A percentile compares a stretch with the other conserved stretches of the same genome.
Evolutionary conservation across 805 yeast genomes (phyloP).

Genomic region (Hanseniaspora singularis): DNA sequence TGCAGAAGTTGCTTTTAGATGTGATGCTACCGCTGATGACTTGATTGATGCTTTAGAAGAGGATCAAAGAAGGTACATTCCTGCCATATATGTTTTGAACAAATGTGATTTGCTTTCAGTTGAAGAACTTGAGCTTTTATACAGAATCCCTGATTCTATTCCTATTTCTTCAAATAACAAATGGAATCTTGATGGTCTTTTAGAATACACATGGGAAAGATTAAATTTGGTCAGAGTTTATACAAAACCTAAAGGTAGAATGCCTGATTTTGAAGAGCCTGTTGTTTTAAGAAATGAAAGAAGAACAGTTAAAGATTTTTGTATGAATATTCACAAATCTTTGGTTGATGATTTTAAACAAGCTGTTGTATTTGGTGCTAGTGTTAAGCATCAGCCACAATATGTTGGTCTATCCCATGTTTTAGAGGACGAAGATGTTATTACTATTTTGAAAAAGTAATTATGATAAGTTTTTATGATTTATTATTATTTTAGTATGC

Average conservation of each 20-base stretch:
- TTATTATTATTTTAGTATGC: no score
- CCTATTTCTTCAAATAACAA: constrained; percentile 93
- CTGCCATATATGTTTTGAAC: constrained; percentile 88
- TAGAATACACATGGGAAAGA: constrained; percentile 92
- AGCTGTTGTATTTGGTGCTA: constrained; percentile 85
- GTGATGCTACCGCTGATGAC: constrained; percentile 97
- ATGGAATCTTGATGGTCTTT: constrained; percentile 91
- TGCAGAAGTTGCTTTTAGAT: constrained; percentile 90
- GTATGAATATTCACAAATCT: constrained; percentile 91
- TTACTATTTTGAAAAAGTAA: constrained; percentile 74
- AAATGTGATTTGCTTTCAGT: constrained; percentile 91
- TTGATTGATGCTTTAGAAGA: constrained; percentile 88
- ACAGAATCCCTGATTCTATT: constrained; percentile 91
- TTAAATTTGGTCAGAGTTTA: constrained; percentile 86
- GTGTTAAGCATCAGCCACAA: constrained; percentile 97
- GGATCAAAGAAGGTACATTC: constrained; percentile 81
- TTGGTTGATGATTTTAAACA: constrained; percentile 85
- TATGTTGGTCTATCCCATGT: constrained; percentile 77
- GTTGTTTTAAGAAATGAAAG: constrained; percentile 76
- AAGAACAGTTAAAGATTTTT: constrained; percentile 85
- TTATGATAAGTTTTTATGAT: background rate
- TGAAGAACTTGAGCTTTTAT: constrained; percentile 80
- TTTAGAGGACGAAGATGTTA: constrained; percentile 92
- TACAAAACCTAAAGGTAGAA: constrained; percentile 89
- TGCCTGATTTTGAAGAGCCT: constrained; percentile 92